Evolutionary conservation across 2,329 filamentous ascomycete genomes (phyloP).

Genomic region (Arthrobotrys entomopaga): DNA sequence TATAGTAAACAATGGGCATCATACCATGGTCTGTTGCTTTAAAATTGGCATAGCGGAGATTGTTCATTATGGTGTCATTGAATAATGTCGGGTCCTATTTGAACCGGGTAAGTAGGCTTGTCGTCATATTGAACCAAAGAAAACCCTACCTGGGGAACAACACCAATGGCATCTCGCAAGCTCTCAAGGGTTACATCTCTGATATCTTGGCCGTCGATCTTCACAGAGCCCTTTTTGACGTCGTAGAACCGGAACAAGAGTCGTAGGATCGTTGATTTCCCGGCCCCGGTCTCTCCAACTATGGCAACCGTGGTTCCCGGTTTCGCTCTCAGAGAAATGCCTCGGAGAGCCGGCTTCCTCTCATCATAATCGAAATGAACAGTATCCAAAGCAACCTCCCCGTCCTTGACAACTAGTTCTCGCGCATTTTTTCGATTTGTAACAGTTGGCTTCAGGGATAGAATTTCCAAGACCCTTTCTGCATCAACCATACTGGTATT

Average conservation of each 20-base stretch:
- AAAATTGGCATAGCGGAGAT: conserved; percentile 72
- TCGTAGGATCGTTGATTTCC: conserved; percentile 72
- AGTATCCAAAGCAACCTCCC: conserved; percentile 68
- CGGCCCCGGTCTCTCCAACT: conserved; percentile 72
- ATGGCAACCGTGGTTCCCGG: conserved; percentile 70
- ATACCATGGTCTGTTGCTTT: conserved; percentile 68
- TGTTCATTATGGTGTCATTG: conserved; percentile 73
- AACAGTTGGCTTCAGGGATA: conserved; percentile 70
- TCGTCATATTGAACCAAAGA: background rate
- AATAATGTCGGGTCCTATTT: conserved; percentile 72
- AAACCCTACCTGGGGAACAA: conserved; percentile 66
- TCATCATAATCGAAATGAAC: conserved; percentile 69
- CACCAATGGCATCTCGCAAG: conserved; percentile 70
- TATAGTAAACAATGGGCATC: conserved; percentile 11
- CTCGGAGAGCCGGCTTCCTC: conserved; percentile 66
- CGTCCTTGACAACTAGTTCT: conserved; percentile 64
- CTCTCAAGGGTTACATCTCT: conserved; percentile 69
- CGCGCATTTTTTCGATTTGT: conserved; percentile 65
- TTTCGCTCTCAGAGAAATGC: conserved; percentile 65
- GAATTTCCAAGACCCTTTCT: conserved; percentile 70
- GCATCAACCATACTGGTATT: conserved; percentile 71
- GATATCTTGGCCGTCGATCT: conserved; percentile 71
- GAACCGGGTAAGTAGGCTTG: background rate
- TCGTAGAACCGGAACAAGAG: conserved; percentile 72
- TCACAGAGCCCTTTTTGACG: conserved; percentile 67